phyloP scores from a whole-genome alignment of 345 rosid species.

The Erucastrum elatum region DNA sequence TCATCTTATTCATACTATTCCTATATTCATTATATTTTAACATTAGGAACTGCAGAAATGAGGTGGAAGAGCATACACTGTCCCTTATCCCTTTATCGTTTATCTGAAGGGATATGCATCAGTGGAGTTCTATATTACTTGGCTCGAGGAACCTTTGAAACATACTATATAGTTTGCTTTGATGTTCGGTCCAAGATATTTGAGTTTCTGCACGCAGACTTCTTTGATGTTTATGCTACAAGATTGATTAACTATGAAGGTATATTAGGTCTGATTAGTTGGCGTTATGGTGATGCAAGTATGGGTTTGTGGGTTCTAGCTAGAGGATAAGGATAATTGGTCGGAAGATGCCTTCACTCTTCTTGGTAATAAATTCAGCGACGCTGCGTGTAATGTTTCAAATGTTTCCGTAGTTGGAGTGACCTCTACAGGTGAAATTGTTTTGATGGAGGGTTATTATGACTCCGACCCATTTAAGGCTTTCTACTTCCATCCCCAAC shows the following conservation, averaged over 20 bases:
- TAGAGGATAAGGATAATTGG: not conserved
- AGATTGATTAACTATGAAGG: not conserved
- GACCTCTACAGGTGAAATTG: not conserved
- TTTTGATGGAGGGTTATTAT: not conserved
- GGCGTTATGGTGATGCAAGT: not conserved
- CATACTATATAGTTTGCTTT: not conserved
- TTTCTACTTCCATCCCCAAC: not conserved
- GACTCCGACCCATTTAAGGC: not conserved
- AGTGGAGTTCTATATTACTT: not conserved
- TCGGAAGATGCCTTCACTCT: not conserved
- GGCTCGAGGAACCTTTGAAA: not conserved
- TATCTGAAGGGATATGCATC: not conserved
- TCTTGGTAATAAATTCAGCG: not conserved
- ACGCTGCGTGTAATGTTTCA: not conserved
- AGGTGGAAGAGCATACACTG: not conserved
- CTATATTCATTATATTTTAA: not conserved
- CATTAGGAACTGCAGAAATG: not conserved
- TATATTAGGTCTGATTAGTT: not conserved
- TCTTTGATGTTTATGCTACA: not conserved
- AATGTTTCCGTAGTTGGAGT: not conserved
- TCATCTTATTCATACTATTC: not conserved
- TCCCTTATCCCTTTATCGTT: not conserved
- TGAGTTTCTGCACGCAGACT: not conserved
- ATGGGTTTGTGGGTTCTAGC: not conserved
- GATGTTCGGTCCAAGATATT: not conserved